Evolutionary conservation across 495 filamentous ascomycete genomes (phyloP), one percentile per base, ranked within the genome.

Genomic region (Cairneyella variabilis): DNA sequence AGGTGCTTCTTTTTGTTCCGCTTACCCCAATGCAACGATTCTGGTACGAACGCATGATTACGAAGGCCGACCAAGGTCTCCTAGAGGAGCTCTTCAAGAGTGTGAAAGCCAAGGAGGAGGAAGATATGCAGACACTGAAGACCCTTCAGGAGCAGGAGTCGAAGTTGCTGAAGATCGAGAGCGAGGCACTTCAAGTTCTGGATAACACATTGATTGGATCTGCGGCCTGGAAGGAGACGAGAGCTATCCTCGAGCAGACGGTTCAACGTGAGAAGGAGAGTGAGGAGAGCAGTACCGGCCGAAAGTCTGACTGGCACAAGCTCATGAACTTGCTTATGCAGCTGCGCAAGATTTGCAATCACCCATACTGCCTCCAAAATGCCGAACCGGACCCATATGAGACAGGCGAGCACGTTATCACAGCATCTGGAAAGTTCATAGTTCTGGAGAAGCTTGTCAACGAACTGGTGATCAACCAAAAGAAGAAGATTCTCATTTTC

Each of bases 291-390:
- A 64, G 69, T 18, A 61, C 64, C 9, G 57, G 38, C 2, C 68
- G 60, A 40, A 70, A 63, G 18, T 57, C 61, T 5, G 69, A 69
- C 6, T 83, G 79, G 78, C 68, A 69, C 26, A 79, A 76, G 59
- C 60, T 84, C 16, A 78, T 81, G 76, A 86, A 85, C 49, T 68
- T 83, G 0, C 62, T 88, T 4, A 82, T 85, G 76, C 82, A 86
- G 52, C 64, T 86, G 3, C 68, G 82, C 30, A 85, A 85, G 59
- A 77, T 77, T 57, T 87, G 83, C 52, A 78, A 76, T 26, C 83
- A 87, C 59, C 83, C 83, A 0, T 84, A 84, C 45, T 63, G 82
- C 0, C 60, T 84, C 0, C 71, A 74, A 0, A 62, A 76, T 44
- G 76, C 77, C 5, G 71, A 74, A 42, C 81, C 80, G 0, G 66